Percentiles rank a stretch among this genome's conserved stretches.
Conservation (phyloP, 1,139 yeast genomes). For the Waltiozyma sp. region DNA sequence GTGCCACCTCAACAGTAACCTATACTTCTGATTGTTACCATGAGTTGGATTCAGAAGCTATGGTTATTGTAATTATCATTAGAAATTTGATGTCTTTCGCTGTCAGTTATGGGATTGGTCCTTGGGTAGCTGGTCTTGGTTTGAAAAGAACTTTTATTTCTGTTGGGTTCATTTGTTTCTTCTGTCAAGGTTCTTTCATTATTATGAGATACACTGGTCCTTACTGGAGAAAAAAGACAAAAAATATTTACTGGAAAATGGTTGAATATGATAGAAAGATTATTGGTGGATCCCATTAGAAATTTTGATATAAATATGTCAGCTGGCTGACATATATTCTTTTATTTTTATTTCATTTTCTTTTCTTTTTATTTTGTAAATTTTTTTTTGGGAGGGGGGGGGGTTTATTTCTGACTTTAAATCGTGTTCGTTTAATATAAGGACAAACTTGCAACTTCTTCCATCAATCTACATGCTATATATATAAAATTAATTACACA, state of each 20-base stretch:
- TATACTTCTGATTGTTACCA: conserved; percentile 47
- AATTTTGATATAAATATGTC: too few species aligned
- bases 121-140: conserved; percentile 34
- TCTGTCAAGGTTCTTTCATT: conserved; percentile 31
- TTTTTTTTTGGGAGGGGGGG: too few species aligned
- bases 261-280: conserved; percentile 22
- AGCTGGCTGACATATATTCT: too few species aligned
- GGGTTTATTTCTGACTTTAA: too few species aligned
- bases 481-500: too few species aligned
- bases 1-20: conserved; percentile 41
- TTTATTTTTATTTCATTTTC: too few species aligned
- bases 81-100: conserved; percentile 36
- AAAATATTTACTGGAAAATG: conserved; percentile 25
- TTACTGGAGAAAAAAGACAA: conserved; percentile 27
- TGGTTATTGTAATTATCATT: conserved; percentile 32
- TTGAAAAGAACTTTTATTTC: conserved; percentile 33
- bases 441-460: too few species aligned
- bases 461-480: too few species aligned
- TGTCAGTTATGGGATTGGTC: conserved; percentile 37
- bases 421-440: too few species aligned
- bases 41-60: conserved; percentile 40
- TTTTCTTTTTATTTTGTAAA: too few species aligned
- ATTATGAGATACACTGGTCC: conserved; percentile 28
- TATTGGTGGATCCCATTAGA: conserved; percentile 8
- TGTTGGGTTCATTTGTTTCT: conserved; percentile 32